Percentiles rank a stretch among this genome's conserved stretches.
Conservation (phyloP, 345 rosid species). For the Hevea brasiliensis region DNA sequence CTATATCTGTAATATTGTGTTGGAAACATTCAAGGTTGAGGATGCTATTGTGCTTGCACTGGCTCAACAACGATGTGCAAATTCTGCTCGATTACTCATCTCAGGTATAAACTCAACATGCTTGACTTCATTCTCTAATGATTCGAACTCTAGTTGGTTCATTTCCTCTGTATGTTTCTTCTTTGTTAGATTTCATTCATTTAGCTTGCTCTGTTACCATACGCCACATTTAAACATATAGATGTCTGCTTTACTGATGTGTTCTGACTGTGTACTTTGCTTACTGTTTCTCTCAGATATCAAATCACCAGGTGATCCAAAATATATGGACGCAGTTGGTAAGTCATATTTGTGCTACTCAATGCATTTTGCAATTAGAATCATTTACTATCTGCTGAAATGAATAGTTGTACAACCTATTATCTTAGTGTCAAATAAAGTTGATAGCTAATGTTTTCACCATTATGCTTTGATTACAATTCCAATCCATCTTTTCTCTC, state of each 20-base stretch:
- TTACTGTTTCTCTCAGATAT: conserved; percentile 53
- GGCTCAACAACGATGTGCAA: conserved; percentile 39
- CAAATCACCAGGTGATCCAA: conserved; percentile 84
- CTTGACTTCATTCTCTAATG: neutral
- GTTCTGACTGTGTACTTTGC: conserved; percentile 14
- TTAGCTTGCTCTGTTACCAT: neutral
- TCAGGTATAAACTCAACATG: conserved; percentile 48
- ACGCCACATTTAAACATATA: neutral
- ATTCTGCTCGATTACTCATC: conserved; percentile 58
- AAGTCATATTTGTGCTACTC: conserved; percentile 27
- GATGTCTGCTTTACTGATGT: neutral
- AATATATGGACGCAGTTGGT: conserved; percentile 85
- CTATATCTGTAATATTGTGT: neutral
- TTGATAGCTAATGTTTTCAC: neutral
- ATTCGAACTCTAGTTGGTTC: neutral
- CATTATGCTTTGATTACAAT: conserved; percentile 7
- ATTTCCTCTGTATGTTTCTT: neutral
- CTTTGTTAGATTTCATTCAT: neutral
- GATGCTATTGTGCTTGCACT: conserved; percentile 35
- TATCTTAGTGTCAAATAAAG: neutral
- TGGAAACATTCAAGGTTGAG: conserved; percentile 25
- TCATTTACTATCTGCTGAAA: neutral
- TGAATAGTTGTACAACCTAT: neutral
- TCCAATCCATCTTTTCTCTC: conserved; percentile 10
- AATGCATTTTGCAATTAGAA: neutral